Evolutionary conservation across 305 asterid genomes (phyloP).

Genomic region (Fraxinus albicans): DNA sequence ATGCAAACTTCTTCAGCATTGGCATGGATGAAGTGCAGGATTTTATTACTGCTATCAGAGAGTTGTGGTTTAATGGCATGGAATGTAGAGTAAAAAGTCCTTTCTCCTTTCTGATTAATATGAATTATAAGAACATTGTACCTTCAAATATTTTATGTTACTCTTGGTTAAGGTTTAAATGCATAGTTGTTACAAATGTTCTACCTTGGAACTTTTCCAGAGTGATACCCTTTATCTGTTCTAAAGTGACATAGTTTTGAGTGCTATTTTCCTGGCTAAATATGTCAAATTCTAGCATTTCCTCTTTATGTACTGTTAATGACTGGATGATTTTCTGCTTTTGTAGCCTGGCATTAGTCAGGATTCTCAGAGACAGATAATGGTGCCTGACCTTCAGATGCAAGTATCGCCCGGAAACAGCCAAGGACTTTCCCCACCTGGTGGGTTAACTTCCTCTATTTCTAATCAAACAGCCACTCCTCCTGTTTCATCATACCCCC

Average conservation of each 20-base stretch:
- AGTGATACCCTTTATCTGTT: conserved; percentile 1
- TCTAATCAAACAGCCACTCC: conserved; percentile 49
- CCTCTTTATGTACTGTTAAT: background rate
- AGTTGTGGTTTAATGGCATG: background rate
- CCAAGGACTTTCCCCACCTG: conserved; percentile 46
- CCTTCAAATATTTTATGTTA: background rate
- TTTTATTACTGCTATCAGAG: background rate
- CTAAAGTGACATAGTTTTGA: background rate
- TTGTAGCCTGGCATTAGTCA: conserved; percentile 46
- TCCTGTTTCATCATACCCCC: conserved; percentile 53
- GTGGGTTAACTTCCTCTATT: conserved; percentile 47
- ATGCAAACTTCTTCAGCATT: background rate
- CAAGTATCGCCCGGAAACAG: conserved; percentile 37
- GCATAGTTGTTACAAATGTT: background rate
- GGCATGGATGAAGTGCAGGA: background rate
- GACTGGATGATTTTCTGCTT: conserved; percentile 9
- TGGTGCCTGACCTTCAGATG: conserved; percentile 50
- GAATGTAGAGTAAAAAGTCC: background rate
- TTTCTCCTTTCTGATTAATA: background rate
- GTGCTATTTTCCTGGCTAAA: background rate
- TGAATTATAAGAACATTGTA: background rate
- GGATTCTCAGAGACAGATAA: conserved; percentile 48
- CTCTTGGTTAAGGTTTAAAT: background rate
- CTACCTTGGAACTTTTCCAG: background rate
- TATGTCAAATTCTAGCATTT: background rate